Percentiles rank a stretch among this genome's conserved stretches.
phyloP scores from a whole-genome alignment of 2,329 filamentous ascomycete genomes.

The Colletotrichum karsti region DNA sequence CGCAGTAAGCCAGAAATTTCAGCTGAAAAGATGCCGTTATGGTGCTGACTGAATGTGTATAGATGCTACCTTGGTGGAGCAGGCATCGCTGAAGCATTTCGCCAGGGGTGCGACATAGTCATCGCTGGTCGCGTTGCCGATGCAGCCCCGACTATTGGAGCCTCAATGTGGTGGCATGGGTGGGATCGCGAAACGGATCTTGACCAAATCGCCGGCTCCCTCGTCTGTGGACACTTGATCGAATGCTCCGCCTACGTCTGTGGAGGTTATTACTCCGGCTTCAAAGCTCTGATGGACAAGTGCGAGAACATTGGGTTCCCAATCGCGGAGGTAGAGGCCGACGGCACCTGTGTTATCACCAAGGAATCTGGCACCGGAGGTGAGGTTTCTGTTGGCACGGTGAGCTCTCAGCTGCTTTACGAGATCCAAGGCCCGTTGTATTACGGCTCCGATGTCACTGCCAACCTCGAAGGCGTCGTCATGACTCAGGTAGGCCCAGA shows the following conservation, averaged over 20 bases:
- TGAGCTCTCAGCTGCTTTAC: conserved; percentile 43
- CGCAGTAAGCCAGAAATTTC: not conserved
- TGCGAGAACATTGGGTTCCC: conserved; percentile 55
- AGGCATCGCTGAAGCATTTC: conserved; percentile 28
- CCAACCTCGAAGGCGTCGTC: conserved; percentile 35
- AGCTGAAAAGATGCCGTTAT: accelerated
- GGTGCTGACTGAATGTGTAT: not conserved
- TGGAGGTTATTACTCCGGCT: conserved; percentile 63
- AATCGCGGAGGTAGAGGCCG: conserved; percentile 56
- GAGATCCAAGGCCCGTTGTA: conserved; percentile 47
- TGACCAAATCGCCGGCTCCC: conserved; percentile 58
- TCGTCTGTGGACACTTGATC: conserved; percentile 62
- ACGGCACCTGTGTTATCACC: conserved; percentile 43
- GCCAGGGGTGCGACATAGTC: conserved; percentile 52
- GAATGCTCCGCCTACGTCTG: conserved; percentile 63
- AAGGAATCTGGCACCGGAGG: conserved; percentile 37
- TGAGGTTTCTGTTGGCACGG: conserved; percentile 34
- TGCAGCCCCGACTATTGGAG: conserved; percentile 62
- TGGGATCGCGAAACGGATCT: conserved; percentile 58
- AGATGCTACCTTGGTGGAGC: conserved; percentile 32
- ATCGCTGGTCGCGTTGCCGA: conserved; percentile 58
- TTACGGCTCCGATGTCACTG: conserved; percentile 42
- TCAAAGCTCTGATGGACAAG: conserved; percentile 45
- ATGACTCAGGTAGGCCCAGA: conserved; percentile 54
- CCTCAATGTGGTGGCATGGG: conserved; percentile 63